Evolutionary conservation across 2,329 filamentous ascomycete species (phyloP).

Genomic region (Didymella glomerata): DNA sequence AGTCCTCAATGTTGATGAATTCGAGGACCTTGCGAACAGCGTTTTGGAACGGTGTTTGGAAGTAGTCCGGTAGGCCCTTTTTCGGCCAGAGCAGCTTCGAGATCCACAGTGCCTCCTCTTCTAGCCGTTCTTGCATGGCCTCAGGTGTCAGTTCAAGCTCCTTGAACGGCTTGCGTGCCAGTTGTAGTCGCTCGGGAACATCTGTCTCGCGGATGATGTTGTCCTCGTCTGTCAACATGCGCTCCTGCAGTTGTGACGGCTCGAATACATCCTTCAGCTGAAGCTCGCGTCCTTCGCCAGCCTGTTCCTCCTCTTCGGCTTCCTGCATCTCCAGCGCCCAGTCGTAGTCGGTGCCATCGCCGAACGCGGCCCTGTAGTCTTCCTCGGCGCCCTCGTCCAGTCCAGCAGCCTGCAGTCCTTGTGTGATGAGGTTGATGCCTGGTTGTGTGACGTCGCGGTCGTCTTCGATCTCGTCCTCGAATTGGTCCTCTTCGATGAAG

Average conservation of each 20-base stretch:
- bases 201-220: slow-evolving; percentile 88
- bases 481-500: slow-evolving; percentile 97
- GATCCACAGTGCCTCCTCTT: slow-evolving; percentile 92
- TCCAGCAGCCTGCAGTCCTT: slow-evolving; percentile 80
- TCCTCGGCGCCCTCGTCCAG: slow-evolving; percentile 92
- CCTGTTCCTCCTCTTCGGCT: slow-evolving; percentile 78
- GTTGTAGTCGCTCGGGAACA: slow-evolving; percentile 91
- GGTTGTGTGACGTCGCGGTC: slow-evolving; percentile 83
- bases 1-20: slow-evolving; percentile 92
- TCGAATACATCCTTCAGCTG: slow-evolving; percentile 99
- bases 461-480: slow-evolving; percentile 83
- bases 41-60: slow-evolving; percentile 83
- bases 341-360: slow-evolving; percentile 92
- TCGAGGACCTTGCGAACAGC: slow-evolving; percentile 92
- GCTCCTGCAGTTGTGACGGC: slow-evolving; percentile 91
- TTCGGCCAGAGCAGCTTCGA: slow-evolving; percentile 88
- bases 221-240: slow-evolving; percentile 93
- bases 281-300: slow-evolving; percentile 81
- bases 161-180: slow-evolving; percentile 88
- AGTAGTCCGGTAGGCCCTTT: slow-evolving; percentile 75
- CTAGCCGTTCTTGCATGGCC: slow-evolving; percentile 68
- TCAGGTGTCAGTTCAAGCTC: slow-evolving; percentile 81
- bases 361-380: slow-evolving; percentile 96
- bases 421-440: slow-evolving; percentile 71
- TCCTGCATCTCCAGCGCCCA: slow-evolving; percentile 93